Base-by-base conservation (phyloP, 768 basidiomycete species). In the Calocybe indica region DNA sequence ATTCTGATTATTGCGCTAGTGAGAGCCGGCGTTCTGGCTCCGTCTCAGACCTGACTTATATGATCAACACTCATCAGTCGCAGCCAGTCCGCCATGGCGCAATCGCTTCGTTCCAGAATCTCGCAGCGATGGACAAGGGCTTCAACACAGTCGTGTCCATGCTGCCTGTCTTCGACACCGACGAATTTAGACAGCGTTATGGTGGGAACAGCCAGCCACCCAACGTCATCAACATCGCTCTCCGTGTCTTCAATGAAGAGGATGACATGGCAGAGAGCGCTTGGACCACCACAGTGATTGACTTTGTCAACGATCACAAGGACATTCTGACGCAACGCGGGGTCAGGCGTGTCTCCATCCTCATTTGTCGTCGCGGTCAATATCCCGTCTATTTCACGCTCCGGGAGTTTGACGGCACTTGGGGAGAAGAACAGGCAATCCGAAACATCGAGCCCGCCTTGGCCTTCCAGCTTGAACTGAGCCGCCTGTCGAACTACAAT, bases 381-480 rank as follows among this genome's bases (percentile, higher is more conserved):
- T 98, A 98, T 65, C 96, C 96, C 5, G 80, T 88, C 58, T 98
- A 94, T 76, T 92, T 83, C 73, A 98, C 96, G 43, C 70, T 98
- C 11, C 85, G 95, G 47, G 80, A 85, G 44, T 70, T 73, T 51
- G 76, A 80, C 37, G 82, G 78, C 10, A 63, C 66, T 11, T 99
- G 96, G 96, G 78, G 74, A 42, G 96, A 99, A 75, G 92, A 98
- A 63, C 82, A 92, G 63, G 86, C 93, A 10, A 95, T 99, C 63
- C 88, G 96, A 63, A 96, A 98, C 71, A 93, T 96, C 50, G 96
- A 99, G 63, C 96, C 96, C 14, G 96, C 96, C 22, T 76, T 98
- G 37, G 96, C 96, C 30, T 97, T 91, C 81, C 96, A 98, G 68
- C 78, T 99, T 43, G 96, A 99, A 63, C 84, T 99, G 51, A 89